Evolutionary conservation across 2,329 filamentous ascomycete species (phyloP).

Genomic region (Boeremia exigua): DNA sequence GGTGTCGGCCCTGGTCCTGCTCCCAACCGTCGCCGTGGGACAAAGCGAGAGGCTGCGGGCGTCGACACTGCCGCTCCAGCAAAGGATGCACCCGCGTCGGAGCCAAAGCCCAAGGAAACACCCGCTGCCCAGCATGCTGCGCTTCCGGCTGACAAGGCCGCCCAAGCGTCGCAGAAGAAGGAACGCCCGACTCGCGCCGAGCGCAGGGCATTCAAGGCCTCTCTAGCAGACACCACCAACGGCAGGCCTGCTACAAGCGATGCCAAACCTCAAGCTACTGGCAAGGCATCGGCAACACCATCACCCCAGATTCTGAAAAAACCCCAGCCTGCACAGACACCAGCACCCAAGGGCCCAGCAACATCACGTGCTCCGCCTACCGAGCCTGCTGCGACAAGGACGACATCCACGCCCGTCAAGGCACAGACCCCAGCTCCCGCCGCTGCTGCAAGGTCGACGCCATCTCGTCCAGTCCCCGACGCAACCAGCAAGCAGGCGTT

Average conservation of each 20-base stretch:
- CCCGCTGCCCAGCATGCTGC: slow-evolving; percentile 21
- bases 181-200: slow-evolving; percentile 48
- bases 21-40: slow-evolving; percentile 51
- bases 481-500: slow-evolving; percentile 60
- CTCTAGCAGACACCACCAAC: slow-evolving; percentile 42
- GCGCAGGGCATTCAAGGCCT: slow-evolving; percentile 48
- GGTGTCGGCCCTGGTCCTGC: slow-evolving; percentile 56
- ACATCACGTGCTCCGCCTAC: slow-evolving; percentile 37
- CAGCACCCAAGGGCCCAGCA: slow-evolving; percentile 40
- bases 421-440: slow-evolving; percentile 24
- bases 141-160: slow-evolving; percentile 33
- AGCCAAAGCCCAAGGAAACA: slow-evolving; percentile 40
- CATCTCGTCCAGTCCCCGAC: slow-evolving; percentile 31
- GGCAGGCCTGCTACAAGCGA: slow-evolving; percentile 31
- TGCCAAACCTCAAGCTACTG: slow-evolving; percentile 31
- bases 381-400: slow-evolving; percentile 37
- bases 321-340: slow-evolving; percentile 34
- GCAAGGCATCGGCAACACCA: slow-evolving; percentile 32
- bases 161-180: slow-evolving; percentile 44
- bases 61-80: slow-evolving; percentile 29
- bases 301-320: slow-evolving; percentile 51
- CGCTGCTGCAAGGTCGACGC: slow-evolving; percentile 16
- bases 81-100: slow-evolving; percentile 35
- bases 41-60: slow-evolving; percentile 44
- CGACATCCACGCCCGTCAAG: slow-evolving; percentile 22